phyloP scores from a whole-genome alignment of 2,329 filamentous ascomycete genomes.

The Sporothrix brasiliensis region DNA sequence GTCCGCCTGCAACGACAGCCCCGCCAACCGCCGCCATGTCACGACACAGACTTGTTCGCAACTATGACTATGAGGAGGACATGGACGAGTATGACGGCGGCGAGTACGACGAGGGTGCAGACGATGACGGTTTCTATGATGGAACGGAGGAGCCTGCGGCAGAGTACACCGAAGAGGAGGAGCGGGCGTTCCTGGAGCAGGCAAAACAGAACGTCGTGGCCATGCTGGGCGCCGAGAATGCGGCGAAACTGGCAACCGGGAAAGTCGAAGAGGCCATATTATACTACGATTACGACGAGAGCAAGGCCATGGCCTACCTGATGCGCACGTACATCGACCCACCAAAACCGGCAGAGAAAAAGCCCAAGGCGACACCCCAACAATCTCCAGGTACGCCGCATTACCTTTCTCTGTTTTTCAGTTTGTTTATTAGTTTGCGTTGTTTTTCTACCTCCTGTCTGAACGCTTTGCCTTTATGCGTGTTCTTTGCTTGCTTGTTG shows the following conservation, averaged over 20 bases:
- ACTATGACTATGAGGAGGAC: conserved; percentile 56
- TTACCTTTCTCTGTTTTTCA: background rate
- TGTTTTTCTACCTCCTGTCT: no score
- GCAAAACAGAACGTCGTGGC: conserved; percentile 61
- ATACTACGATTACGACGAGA: conserved; percentile 95
- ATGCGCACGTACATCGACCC: conserved; percentile 63
- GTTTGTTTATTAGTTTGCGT: no score
- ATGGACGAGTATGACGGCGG: conserved; percentile 54
- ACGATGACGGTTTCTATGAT: conserved; percentile 57
- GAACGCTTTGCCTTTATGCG: background rate
- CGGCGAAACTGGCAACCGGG: conserved; percentile 56
- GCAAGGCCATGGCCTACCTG: conserved; percentile 80
- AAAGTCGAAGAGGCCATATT: conserved; percentile 90
- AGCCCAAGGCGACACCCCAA: conserved; percentile 35
- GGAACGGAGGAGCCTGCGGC: conserved; percentile 34
- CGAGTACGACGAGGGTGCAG: conserved; percentile 36
- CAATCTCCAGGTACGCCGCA: conserved; percentile 37
- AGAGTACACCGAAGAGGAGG: conserved; percentile 45
- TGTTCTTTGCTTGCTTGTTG: background rate
- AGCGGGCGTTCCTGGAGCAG: conserved; percentile 54
- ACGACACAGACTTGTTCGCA: conserved; percentile 52
- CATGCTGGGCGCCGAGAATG: conserved; percentile 60
- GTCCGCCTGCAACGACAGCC: background rate
- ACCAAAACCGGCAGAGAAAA: conserved; percentile 43
- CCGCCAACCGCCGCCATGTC: conserved; percentile 45